Percentiles rank a stretch among this genome's conserved stretches.
phyloP scores from a whole-genome alignment of 2,329 filamentous ascomycete genomes.

The Coniochaeta sp. region DNA sequence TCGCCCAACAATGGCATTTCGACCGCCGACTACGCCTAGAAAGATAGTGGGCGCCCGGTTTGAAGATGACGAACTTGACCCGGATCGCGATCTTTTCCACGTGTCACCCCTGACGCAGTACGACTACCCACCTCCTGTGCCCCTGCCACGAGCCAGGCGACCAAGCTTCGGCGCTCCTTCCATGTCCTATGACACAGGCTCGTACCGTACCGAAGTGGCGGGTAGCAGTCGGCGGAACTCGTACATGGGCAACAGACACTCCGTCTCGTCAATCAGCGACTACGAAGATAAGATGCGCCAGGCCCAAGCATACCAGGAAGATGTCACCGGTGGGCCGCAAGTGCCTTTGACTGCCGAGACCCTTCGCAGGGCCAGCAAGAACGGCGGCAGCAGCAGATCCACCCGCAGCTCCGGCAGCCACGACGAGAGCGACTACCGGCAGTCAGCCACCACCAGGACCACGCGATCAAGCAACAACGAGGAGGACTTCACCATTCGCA shows the following conservation, averaged over 20 bases:
- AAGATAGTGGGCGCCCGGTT: constrained; percentile 11
- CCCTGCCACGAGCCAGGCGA: constrained; percentile 15
- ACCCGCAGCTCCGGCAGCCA: constrained; percentile 52
- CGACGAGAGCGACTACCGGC: constrained; percentile 56
- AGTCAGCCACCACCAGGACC: constrained; percentile 53
- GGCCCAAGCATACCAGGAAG: constrained; percentile 45
- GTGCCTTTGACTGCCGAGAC: constrained; percentile 48
- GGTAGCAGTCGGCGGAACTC: constrained; percentile 30
- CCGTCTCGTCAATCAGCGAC: constrained; percentile 22
- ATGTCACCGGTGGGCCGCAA: constrained; percentile 34
- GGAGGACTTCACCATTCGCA: constrained; percentile 55
- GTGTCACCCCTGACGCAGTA: constrained; percentile 26
- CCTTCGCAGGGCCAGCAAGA: constrained; percentile 42
- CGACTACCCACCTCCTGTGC: constrained; percentile 16
- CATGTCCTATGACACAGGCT: constrained; percentile 27
- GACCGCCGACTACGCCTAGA: constrained; percentile 16
- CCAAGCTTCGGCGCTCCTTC: constrained; percentile 26
- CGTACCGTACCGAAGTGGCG: constrained; percentile 32
- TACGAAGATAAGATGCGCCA: constrained; percentile 31
- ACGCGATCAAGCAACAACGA: constrained; percentile 45
- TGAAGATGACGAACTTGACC: constrained; percentile 28
- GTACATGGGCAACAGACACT: constrained; percentile 25
- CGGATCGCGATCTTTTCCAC: constrained; percentile 28
- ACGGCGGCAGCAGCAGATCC: constrained; percentile 40
- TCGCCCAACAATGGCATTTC: constrained; percentile 17